A percentile compares a stretch with the other conserved stretches of the same genome.
Evolutionary conservation across 2,329 filamentous ascomycete genomes (phyloP).

Genomic region (Verticillium dahliae): DNA sequence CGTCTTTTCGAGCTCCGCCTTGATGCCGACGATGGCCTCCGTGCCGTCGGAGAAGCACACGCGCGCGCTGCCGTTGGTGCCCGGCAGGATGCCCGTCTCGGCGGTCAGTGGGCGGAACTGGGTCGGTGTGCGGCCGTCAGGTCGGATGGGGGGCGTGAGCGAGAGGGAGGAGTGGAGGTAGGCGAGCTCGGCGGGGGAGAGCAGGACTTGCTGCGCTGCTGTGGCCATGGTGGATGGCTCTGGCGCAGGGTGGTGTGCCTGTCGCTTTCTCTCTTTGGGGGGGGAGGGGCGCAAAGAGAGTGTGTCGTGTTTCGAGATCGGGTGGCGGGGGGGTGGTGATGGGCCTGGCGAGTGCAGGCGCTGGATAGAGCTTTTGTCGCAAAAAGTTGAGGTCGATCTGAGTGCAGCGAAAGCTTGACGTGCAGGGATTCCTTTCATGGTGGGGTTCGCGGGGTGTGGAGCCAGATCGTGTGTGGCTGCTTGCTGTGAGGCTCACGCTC

Average conservation of each 20-base stretch:
- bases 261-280: neutral
- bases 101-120: conserved; percentile 89
- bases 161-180: conserved; percentile 87
- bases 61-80: conserved; percentile 85
- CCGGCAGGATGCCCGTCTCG: conserved; percentile 83
- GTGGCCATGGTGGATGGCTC: conserved; percentile 46
- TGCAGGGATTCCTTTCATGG: neutral
- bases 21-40: conserved; percentile 92
- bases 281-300: neutral
- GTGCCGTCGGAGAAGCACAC: conserved; percentile 94
- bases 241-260: neutral
- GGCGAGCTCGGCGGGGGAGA: conserved; percentile 92
- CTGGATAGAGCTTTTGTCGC: neutral
- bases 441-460: neutral
- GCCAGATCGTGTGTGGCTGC: neutral
- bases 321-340: neutral
- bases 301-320: neutral
- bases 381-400: neutral
- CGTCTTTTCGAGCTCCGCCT: conserved; percentile 85
- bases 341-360: neutral
- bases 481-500: neutral
- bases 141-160: conserved; percentile 76
- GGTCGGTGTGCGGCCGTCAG: conserved; percentile 73
- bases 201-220: conserved; percentile 57
- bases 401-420: neutral